These are phyloP conservation scores for Daldinia decipiens DNA, from an alignment of 495 filamentous ascomycete species.

Conservation along the genomic window DNA sequence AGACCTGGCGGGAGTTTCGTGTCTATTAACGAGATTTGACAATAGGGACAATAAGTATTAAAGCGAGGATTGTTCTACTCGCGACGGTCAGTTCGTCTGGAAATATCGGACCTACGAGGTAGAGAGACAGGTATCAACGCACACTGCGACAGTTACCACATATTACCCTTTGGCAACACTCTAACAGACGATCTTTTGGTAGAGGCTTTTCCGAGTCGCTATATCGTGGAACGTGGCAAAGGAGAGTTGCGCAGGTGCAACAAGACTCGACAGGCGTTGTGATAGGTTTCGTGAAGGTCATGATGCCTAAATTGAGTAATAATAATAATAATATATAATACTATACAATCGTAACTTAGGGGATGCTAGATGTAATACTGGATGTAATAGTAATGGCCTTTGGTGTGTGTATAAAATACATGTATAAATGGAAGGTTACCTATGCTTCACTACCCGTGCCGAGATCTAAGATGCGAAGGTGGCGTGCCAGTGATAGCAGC, in stretches of 20 bases:
- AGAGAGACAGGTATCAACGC: conserved; percentile 30
- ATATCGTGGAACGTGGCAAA: conserved; percentile 57
- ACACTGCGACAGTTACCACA: conserved; percentile 74
- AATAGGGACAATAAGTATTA: conserved; percentile 71
- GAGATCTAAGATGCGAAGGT: conserved; percentile 12
- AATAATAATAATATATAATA: conserved; percentile 12
- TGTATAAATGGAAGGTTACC: no score
- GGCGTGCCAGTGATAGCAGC: background rate
- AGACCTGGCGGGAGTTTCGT: conserved; percentile 66
- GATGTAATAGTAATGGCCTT: background rate
- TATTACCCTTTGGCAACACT: conserved; percentile 74
- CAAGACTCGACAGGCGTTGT: conserved; percentile 58
- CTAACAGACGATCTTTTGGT: conserved; percentile 60
- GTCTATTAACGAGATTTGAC: conserved; percentile 57
- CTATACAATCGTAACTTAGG: background rate
- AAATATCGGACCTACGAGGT: background rate
- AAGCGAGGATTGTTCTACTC: conserved; percentile 72
- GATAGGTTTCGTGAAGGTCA: conserved; percentile 39
- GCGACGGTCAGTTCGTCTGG: conserved; percentile 23
- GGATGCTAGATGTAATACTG: background rate
- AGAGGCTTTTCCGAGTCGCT: conserved; percentile 66
- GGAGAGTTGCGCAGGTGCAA: conserved; percentile 71
- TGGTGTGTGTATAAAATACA: background rate
- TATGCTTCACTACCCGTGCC: no score
- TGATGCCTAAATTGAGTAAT: conserved; percentile 5